Evolutionary conservation across 1,284 basidiomycete genomes (phyloP).

Genomic region (Puccinia coronata): DNA sequence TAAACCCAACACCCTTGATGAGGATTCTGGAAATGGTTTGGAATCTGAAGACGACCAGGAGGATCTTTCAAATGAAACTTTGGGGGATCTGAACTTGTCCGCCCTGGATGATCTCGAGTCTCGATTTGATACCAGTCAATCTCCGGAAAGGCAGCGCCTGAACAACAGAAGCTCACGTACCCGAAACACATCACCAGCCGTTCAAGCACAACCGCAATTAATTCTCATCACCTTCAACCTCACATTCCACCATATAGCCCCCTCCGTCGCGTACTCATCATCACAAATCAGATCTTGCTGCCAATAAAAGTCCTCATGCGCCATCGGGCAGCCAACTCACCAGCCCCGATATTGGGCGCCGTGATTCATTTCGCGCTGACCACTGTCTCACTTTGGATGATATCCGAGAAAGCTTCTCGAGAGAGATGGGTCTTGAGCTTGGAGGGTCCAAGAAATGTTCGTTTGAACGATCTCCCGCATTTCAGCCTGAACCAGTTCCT

Average conservation of each 20-base stretch:
- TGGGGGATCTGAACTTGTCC: conserved; percentile 28
- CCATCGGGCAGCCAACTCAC: conserved; percentile 24
- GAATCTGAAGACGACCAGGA: neutral
- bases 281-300: neutral
- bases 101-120: conserved; percentile 26
- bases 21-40: neutral
- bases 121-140: conserved; percentile 13
- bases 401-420: conserved; percentile 10
- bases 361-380: conserved; percentile 33
- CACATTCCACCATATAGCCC: conserved; percentile 40
- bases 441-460: conserved; percentile 14
- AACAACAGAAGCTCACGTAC: neutral
- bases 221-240: conserved; percentile 30
- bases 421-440: conserved; percentile 10
- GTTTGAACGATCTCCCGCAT: neutral
- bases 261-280: conserved; percentile 1
- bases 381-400: conserved; percentile 25
- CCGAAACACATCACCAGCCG: neutral
- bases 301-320: conserved; percentile 3
- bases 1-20: conserved; percentile 2
- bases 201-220: neutral
- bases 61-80: conserved; percentile 29
- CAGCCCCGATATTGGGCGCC: conserved; percentile 45
- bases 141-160: neutral
- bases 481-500: conserved; percentile 24